A percentile compares a stretch with the other conserved stretches of the same genome.
Evolutionary conservation across 2,329 filamentous ascomycete genomes (phyloP).

Genomic region (Mollisiaceae sp.): DNA sequence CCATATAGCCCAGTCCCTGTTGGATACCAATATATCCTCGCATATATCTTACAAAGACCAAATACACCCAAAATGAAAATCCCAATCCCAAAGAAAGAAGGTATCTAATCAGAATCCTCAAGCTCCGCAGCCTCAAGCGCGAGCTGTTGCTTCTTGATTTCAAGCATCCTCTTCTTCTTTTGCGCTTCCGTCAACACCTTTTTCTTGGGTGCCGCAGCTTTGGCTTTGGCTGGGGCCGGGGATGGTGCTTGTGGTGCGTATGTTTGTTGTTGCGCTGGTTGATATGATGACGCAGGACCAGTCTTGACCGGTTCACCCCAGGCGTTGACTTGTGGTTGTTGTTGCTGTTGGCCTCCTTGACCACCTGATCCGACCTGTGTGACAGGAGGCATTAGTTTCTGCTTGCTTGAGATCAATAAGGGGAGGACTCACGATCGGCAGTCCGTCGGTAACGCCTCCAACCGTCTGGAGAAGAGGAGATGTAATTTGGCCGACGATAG

Average conservation of each 20-base stretch:
- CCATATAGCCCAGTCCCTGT: too few species aligned
- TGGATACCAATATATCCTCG: neutral
- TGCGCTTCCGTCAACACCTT: slow-evolving; percentile 28
- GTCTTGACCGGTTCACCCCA: neutral
- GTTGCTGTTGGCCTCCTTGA: slow-evolving; percentile 14
- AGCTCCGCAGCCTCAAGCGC: slow-evolving; percentile 33
- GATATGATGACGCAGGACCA: neutral
- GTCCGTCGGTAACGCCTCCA: slow-evolving; percentile 35
- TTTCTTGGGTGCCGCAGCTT: neutral
- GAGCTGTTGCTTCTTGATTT: slow-evolving; percentile 35
- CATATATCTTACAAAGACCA: neutral
- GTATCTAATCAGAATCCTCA: slow-evolving; percentile 21
- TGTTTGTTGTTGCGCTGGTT: neutral
- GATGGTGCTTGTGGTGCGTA: neutral
- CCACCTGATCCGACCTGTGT: slow-evolving; percentile 29
- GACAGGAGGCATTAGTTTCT: neutral
- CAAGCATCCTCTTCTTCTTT: slow-evolving; percentile 34
- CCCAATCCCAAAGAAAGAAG: neutral
- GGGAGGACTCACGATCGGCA: slow-evolving; percentile 31
- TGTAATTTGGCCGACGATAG: slow-evolving; percentile 34
- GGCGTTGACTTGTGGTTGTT: neutral
- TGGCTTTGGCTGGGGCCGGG: neutral
- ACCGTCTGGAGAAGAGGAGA: slow-evolving; percentile 37
- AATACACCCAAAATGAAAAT: neutral
- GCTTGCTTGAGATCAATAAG: neutral